A percentile compares a stretch with the other conserved stretches of the same genome.
phyloP scores from a whole-genome alignment of 225 moss, liverwort and hornwort species.

The Antitrichia curtipendula region DNA sequence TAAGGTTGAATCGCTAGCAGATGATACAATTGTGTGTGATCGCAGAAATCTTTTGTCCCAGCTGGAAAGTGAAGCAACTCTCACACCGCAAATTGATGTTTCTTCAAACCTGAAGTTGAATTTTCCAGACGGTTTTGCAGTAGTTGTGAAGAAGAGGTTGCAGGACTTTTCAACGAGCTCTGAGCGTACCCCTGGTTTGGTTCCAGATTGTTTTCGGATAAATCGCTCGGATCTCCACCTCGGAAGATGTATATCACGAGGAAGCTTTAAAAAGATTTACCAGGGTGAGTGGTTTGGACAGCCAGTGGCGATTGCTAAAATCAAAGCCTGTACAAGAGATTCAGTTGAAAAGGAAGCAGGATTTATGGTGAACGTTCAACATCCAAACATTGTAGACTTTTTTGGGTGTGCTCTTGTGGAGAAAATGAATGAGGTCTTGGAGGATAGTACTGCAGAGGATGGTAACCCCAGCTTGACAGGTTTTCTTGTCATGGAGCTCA shows the following conservation, averaged over 20 bases:
- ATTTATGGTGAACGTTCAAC: not conserved
- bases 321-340: not conserved
- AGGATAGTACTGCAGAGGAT: not conserved
- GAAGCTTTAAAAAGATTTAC: not conserved
- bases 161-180: not conserved
- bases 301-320: not conserved
- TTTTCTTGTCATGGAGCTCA: not conserved
- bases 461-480: not conserved
- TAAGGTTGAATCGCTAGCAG: not conserved
- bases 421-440: not conserved
- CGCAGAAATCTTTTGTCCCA: not conserved
- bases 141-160: not conserved
- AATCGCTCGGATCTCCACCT: not conserved
- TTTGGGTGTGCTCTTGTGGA: not conserved
- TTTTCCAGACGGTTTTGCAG: not conserved
- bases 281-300: not conserved
- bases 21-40: not conserved
- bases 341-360: not conserved
- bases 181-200: not conserved
- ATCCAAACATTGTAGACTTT: not conserved
- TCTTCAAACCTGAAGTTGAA: not conserved
- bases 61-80: not conserved
- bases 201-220: not conserved
- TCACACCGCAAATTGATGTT: not conserved
- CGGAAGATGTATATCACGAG: not conserved